Evolutionary conservation across 108 stramenopile genomes (phyloP).

Genomic region (Discostella stelligeroides): DNA sequence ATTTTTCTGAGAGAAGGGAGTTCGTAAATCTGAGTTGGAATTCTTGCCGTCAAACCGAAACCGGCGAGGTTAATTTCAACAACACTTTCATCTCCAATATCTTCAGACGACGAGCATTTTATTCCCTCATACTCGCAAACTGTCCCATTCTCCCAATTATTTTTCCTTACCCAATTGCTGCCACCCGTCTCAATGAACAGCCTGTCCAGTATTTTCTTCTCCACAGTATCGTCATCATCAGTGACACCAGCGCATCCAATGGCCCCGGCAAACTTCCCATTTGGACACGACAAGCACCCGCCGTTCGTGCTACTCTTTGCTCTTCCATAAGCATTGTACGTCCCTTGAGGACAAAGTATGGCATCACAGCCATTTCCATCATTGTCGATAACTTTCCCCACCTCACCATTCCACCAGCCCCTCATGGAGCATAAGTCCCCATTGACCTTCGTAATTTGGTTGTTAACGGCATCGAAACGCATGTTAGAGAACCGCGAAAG

Average conservation of each 20-base stretch:
- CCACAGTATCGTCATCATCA: conserved; percentile 33
- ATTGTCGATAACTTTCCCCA: conserved; percentile 39
- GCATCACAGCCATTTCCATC: conserved; percentile 70
- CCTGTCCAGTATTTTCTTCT: conserved; percentile 55
- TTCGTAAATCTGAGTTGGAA: conserved; percentile 68
- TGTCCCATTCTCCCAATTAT: conserved; percentile 56
- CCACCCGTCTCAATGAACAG: conserved; percentile 68
- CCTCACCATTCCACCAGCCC: conserved; percentile 51
- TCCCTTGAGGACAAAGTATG: conserved; percentile 69
- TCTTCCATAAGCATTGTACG: conserved; percentile 71
- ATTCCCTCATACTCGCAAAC: conserved; percentile 83
- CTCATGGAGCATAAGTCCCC: conserved; percentile 19
- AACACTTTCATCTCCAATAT: conserved; percentile 49
- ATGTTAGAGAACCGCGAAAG: conserved; percentile 43
- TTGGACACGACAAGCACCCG: conserved; percentile 45
- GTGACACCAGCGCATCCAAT: conserved; percentile 53
- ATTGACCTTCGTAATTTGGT: conserved; percentile 21
- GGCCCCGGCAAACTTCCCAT: conserved; percentile 63
- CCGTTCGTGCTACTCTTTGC: conserved; percentile 49
- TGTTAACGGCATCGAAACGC: conserved; percentile 42
- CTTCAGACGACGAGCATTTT: conserved; percentile 45
- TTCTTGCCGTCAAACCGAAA: conserved; percentile 58
- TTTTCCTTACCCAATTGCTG: conserved; percentile 54
- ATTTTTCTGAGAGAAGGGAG: conserved; percentile 62
- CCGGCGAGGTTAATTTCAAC: conserved; percentile 52